Conservation (phyloP, 345 rosid species). For the Hibiscus mutabilis region DNA sequence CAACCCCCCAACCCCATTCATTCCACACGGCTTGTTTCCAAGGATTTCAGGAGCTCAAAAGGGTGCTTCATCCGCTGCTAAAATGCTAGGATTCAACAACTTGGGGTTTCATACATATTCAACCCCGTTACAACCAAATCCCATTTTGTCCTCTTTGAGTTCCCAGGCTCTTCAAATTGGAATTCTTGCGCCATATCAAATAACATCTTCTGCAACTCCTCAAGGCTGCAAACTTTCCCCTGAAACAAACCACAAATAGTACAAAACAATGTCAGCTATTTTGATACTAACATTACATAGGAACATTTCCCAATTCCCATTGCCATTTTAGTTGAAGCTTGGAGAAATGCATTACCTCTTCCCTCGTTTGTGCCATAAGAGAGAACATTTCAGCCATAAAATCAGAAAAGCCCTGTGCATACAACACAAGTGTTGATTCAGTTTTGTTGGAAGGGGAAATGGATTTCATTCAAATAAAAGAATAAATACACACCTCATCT, state of each 20-base stretch:
- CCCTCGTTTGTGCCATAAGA: slow-evolving; percentile 36
- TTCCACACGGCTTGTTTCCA: neutral
- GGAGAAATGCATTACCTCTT: slow-evolving; percentile 26
- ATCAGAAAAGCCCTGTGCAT: slow-evolving; percentile 46
- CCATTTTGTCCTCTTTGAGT: slow-evolving; percentile 17
- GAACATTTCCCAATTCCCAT: neutral
- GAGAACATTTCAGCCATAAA: slow-evolving; percentile 44
- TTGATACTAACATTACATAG: neutral
- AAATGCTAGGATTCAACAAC: neutral
- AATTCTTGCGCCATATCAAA: slow-evolving; percentile 39
- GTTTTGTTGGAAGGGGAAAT: neutral
- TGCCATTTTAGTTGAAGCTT: neutral
- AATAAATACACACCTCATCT: slow-evolving; percentile 32
- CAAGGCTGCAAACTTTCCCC: slow-evolving; percentile 37
- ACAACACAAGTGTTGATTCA: neutral
- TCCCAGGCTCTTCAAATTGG: slow-evolving; percentile 10
- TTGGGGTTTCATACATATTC: slow-evolving; percentile 15
- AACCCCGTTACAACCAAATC: too few species aligned
- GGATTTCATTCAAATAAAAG: neutral
- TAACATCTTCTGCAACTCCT: slow-evolving; percentile 44
- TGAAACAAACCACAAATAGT: slow-evolving; percentile 4
- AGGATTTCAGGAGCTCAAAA: neutral
- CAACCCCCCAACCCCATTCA: neutral
- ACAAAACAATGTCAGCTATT: neutral
- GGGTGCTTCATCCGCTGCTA: neutral